Percentiles rank a stretch among this genome's conserved stretches.
These are phyloP conservation scores for Plenodomus tracheiphilus DNA, from an alignment of 2,329 filamentous ascomycete species.

Conservation along the genomic window DNA sequence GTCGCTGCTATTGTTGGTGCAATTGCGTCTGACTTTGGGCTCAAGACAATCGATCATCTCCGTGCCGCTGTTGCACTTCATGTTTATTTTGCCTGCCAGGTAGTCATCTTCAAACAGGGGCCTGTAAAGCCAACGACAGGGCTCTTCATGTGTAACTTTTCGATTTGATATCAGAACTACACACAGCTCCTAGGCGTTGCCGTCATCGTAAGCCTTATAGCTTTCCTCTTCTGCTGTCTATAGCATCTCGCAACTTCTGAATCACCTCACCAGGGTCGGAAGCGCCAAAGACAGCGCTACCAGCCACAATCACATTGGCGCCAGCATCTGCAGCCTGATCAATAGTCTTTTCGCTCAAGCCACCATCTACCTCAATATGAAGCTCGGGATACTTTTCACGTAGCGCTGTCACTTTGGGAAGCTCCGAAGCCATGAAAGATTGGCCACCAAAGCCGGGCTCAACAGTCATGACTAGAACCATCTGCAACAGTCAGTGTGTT, in stretches of 20 bases:
- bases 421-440: conserved; percentile 95
- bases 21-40: no score
- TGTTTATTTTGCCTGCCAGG: no score
- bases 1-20: no score
- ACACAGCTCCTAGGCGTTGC: neutral
- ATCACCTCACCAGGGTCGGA: conserved; percentile 88
- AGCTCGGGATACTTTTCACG: conserved; percentile 84
- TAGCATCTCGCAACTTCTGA: conserved; percentile 73
- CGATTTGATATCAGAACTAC: neutral
- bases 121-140: neutral
- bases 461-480: conserved; percentile 98
- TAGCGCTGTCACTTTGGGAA: conserved; percentile 88
- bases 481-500: conserved; percentile 58
- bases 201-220: conserved; percentile 17
- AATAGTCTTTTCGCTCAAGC: conserved; percentile 84
- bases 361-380: conserved; percentile 97
- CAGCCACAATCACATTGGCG: conserved; percentile 96
- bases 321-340: conserved; percentile 93
- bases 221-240: conserved; percentile 63
- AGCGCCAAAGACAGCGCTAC: conserved; percentile 93
- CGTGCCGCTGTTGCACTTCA: no score
- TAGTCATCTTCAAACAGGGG: no score
- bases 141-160: neutral
- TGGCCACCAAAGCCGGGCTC: conserved; percentile 97
- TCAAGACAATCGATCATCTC: no score